Base-by-base conservation (phyloP, 768 basidiomycete genomes). In the Ramaria rubella region DNA sequence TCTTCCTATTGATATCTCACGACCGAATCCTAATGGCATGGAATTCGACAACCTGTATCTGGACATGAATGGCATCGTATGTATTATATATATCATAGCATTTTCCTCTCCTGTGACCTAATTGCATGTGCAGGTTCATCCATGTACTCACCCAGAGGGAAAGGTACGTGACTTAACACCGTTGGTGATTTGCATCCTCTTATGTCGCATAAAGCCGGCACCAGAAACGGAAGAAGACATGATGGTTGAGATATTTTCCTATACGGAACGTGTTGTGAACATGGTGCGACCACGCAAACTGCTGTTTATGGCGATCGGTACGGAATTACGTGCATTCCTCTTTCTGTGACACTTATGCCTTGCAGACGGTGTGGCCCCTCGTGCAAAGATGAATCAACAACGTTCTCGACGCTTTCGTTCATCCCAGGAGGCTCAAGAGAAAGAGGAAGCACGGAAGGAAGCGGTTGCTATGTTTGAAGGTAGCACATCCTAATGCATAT, bases 371-470 rank as follows among this genome's bases (percentile, higher is more conserved):
- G 95, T 97, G 21, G 95, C 95, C 9, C 95, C 95, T 30, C 85
- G 95, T 65, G 96, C 96, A 38, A 99, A 99, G 75, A 99, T 99
- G 96, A 99, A 99, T 68, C 96, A 99, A 67, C 96, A 99, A 69
- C 91, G 96, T 9, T 93, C 94, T 15, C 81, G 96, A 62, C 92
- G 96, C 55, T 99, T 99, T 74, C 82, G 96, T 59, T 82, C 94
- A 21, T 85, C 92, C 2, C 93, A 95, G 68, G 96, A 99, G 70
- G 94, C 96, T 3, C 85, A 87, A 59, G 91, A 95, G 33, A 95
- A 96, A 71, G 94, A 92, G 57, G 85, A 90, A 56, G 90, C 91
- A 48, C 80, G 85, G 38, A 81, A 82, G 66, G 87, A 94, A 67
- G 85, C 90, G 3, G 78, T 96, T 43, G 78, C 82, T 2, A 65